A percentile compares a stretch with the other conserved stretches of the same genome.
phyloP scores from a whole-genome alignment of 495 filamentous ascomycete species.

The Sporormia fimetaria region DNA sequence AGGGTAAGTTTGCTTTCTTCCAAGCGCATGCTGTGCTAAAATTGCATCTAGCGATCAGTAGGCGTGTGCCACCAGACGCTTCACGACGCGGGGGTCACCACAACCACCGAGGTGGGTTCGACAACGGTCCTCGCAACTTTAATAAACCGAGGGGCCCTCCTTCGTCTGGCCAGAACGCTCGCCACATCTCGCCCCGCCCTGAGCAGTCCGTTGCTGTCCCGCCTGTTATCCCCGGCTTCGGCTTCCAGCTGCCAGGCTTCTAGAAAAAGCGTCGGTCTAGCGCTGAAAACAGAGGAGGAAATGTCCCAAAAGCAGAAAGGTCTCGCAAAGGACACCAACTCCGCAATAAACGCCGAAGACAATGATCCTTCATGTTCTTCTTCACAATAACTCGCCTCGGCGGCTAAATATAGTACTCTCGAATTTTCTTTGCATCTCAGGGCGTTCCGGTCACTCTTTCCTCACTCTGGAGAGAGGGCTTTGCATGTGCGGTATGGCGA shows the following conservation, averaged over 20 bases:
- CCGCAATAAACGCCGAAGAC: too few relatives aligned
- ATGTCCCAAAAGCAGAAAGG: too few relatives aligned
- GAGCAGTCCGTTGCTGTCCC: conserved; percentile 41
- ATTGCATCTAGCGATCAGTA: conserved; percentile 53
- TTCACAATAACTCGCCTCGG: too few relatives aligned
- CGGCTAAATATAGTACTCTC: background rate
- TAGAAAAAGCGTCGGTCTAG: too few relatives aligned
- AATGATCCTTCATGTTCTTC: too few relatives aligned
- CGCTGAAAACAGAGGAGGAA: too few relatives aligned
- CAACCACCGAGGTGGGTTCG: conserved; percentile 15
- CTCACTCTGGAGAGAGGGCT: background rate
- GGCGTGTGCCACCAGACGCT: conserved; percentile 53
- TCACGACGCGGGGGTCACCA: conserved; percentile 52
- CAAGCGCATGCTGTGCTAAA: background rate
- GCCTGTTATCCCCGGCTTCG: conserved; percentile 53
- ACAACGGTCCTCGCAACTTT: conserved; percentile 25
- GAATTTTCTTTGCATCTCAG: conserved; percentile 6
- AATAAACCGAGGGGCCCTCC: conserved; percentile 36
- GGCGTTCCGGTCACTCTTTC: conserved; percentile 5
- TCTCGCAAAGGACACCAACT: background rate
- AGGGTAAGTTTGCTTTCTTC: conserved; percentile 39
- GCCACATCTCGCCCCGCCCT: conserved; percentile 35
- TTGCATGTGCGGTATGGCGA: background rate
- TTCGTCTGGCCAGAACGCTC: conserved; percentile 27
- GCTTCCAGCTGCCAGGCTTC: conserved; percentile 45